A percentile compares a stretch with the other conserved stretches of the same genome.
These are phyloP conservation scores for Selenicereus undatus DNA, from an alignment of 148 eudicot species.

Conservation along the genomic window DNA sequence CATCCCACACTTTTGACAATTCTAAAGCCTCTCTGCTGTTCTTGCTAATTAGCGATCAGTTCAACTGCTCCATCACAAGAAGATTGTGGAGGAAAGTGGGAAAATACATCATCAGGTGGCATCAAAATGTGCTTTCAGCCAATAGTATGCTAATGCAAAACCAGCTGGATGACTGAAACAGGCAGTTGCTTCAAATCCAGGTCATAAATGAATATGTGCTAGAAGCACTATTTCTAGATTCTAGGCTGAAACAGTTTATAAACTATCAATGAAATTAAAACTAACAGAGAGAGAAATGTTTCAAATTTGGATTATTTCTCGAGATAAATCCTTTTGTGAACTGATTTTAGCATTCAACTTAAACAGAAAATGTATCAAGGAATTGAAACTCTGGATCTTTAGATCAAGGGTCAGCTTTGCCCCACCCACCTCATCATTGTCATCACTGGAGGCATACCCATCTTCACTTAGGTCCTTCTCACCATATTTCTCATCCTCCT, in stretches of 20 bases:
- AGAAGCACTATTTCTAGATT: neutral
- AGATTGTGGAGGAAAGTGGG: too few relatives aligned
- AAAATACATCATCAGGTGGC: too few relatives aligned
- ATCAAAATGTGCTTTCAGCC: neutral
- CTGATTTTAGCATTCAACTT: neutral
- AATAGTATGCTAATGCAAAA: too few relatives aligned
- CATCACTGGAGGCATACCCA: constrained; percentile 53
- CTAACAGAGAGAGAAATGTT: neutral
- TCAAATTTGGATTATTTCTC: neutral
- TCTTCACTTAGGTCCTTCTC: constrained; percentile 77
- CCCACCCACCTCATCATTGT: constrained; percentile 65
- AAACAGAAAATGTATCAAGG: neutral
- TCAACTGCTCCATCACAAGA: too few relatives aligned
- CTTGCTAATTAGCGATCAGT: too few relatives aligned
- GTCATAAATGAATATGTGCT: too few relatives aligned
- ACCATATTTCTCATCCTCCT: constrained; percentile 52
- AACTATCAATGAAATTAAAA: neutral
- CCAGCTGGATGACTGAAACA: neutral
- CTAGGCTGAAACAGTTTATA: neutral
- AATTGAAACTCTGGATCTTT: neutral
- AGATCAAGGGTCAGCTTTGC: constrained; percentile 52
- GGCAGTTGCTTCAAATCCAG: neutral
- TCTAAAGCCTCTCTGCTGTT: too few relatives aligned
- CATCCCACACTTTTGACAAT: too few relatives aligned
- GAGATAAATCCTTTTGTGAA: neutral